Conservation (phyloP, 805 yeast genomes). For the Scheffersomyces spartinae region DNA sequence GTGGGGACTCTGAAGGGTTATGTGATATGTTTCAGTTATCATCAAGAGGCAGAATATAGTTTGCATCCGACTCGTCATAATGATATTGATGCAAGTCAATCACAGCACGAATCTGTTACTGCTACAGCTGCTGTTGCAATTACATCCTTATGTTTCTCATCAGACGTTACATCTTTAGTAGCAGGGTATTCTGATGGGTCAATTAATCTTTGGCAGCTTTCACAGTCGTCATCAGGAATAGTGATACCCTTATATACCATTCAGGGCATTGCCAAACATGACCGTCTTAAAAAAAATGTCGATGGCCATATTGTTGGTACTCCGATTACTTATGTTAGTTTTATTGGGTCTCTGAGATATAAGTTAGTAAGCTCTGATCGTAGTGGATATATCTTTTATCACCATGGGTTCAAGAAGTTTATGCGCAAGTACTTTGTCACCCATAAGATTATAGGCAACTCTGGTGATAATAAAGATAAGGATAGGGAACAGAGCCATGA, state of each 20-base stretch:
- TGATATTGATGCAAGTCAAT: too few relatives aligned
- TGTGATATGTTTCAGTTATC: constrained; percentile 55
- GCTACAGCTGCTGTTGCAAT: not conserved
- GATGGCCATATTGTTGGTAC: constrained; percentile 19
- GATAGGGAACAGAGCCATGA: too few relatives aligned
- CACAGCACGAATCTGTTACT: too few relatives aligned
- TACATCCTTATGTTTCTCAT: not conserved
- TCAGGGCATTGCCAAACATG: constrained; percentile 12
- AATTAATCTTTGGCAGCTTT: not conserved
- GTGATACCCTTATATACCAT: constrained; percentile 8
- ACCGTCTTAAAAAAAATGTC: constrained; percentile 11
- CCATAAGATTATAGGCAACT: constrained; percentile 39
- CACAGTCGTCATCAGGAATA: not conserved
- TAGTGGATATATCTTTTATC: constrained; percentile 41
- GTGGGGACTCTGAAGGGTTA: constrained; percentile 65
- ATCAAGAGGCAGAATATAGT: constrained; percentile 44
- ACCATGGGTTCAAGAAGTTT: constrained; percentile 50
- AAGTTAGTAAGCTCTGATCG: constrained; percentile 21
- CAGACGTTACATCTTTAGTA: not conserved
- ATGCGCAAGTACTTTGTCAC: constrained; percentile 38
- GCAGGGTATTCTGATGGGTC: not conserved
- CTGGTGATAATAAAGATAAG: constrained; percentile 5
- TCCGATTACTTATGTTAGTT: constrained; percentile 14
- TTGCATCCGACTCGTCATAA: constrained; percentile 62
- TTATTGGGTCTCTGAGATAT: constrained; percentile 16